Evolutionary conservation across 192 early-diverging fungal species (phyloP), one percentile per base, ranked within the genome.

Genomic region (Irineochytrium annulatum): DNA sequence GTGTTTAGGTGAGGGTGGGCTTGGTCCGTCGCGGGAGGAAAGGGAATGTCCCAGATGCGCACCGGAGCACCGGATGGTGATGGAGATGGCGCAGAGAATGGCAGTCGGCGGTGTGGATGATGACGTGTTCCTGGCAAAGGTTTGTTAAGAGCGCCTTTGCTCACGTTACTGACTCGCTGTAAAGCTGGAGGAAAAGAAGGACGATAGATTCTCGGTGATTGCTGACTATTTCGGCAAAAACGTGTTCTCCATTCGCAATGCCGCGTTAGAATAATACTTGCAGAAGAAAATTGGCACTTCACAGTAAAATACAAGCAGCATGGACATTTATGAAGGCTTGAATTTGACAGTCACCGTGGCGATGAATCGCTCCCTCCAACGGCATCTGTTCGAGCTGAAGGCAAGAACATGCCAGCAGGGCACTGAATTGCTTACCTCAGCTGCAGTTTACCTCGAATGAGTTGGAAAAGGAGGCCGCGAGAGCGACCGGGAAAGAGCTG

Each of bases 181-280:
- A 28, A 70, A 88, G 85, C 80, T 94, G 1, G 84, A 88, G 28
- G 75, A 87, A 49, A 51, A 46, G 48, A 77, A 82, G 6, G 82
- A 92, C 29, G 90, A 94, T 68, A 87, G 91, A 3, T 95, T 97
- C 76, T 79, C 79, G 17, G 81, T 92, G 3, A 79, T 97, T 73
- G 89, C 94, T 24, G 85, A 90, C 55, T 93, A 91, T 75, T 95
- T 93, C 77, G 85, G 88, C 4, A 95, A 94, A 66, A 92, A 88
- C 63, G 86, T 89, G 14, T 89, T 87, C 75, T 41, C 37, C 11
- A 41, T 41, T n/a, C n/a, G n/a, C n/a, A n/a, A n/a, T n/a, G n/a
- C n/a, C n/a, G n/a, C n/a, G n/a, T n/a, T n/a, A n/a, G n/a, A n/a
- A n/a, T n/a, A n/a, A n/a, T n/a, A n/a, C n/a, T n/a, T n/a, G n/a